Conservation (phyloP, 2,329 filamentous ascomycete species). For the Endoconidiophora polonica region DNA sequence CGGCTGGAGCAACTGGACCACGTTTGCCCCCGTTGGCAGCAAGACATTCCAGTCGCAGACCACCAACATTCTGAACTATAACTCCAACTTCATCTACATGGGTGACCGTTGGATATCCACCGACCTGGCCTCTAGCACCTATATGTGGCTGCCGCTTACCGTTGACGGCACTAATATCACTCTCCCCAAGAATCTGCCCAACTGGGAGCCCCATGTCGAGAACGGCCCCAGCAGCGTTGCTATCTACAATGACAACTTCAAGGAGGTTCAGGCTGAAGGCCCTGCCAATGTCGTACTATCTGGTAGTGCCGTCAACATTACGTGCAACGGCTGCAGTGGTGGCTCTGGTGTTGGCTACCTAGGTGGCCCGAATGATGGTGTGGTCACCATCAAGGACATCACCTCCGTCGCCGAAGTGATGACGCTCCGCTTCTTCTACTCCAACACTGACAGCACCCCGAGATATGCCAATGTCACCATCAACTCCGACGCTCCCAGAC, state of each 20-base stretch:
- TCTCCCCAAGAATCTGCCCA: constrained; percentile 32
- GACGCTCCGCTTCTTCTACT: constrained; percentile 37
- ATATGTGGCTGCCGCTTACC: constrained; percentile 46
- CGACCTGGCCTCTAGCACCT: constrained; percentile 45
- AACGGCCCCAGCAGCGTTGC: constrained; percentile 27
- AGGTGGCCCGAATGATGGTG: constrained; percentile 31
- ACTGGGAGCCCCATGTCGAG: constrained; percentile 33
- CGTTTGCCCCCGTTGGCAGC: constrained; percentile 38
- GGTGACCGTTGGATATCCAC: constrained; percentile 47
- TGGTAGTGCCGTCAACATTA: constrained; percentile 27
- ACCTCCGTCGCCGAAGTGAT: constrained; percentile 27
- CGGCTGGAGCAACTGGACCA: constrained; percentile 44
- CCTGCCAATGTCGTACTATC: too few relatives aligned
- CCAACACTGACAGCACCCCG: constrained; percentile 36
- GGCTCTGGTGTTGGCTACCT: constrained; percentile 34
- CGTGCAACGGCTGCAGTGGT: constrained; percentile 36
- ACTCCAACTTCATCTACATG: constrained; percentile 37
- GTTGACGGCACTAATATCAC: constrained; percentile 33
- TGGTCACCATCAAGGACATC: constrained; percentile 30
- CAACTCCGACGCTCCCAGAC: constrained; percentile 32
- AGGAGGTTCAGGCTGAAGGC: too few relatives aligned
- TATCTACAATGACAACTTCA: too few relatives aligned
- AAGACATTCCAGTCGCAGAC: constrained; percentile 45
- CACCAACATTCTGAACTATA: constrained; percentile 35
- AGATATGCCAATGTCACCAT: constrained; percentile 38